A percentile compares a stretch with the other conserved stretches of the same genome.
phyloP scores from a whole-genome alignment of 1,139 yeast species.

The Fermentozyma sake region DNA sequence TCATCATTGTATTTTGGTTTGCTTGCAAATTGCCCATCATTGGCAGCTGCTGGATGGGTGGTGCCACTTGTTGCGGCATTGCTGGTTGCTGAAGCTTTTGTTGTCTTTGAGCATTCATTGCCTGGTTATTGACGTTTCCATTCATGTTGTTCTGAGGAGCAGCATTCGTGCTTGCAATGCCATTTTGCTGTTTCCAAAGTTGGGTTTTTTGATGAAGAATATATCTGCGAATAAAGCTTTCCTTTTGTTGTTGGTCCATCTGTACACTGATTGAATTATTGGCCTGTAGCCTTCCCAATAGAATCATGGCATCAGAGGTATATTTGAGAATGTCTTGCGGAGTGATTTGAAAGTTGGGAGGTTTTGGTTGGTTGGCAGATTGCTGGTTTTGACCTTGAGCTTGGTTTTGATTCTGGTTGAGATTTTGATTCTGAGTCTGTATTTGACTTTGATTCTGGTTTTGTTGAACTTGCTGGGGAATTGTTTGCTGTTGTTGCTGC shows the following conservation, averaged over 20 bases:
- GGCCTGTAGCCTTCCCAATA: constrained; percentile 35
- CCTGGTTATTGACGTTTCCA: constrained; percentile 5
- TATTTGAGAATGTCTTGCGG: constrained; percentile 40
- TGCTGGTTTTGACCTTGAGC: too few relatives aligned
- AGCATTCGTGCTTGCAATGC: constrained; percentile 11
- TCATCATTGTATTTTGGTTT: constrained; percentile 15
- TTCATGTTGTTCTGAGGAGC: constrained; percentile 4
- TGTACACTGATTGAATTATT: constrained; percentile 34
- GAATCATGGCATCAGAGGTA: constrained; percentile 38
- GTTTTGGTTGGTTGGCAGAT: constrained; percentile 17
- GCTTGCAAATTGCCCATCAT: constrained; percentile 16
- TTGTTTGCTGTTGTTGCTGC: constrained; percentile 13
- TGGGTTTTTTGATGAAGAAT: constrained; percentile 39
- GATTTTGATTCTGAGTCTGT: constrained; percentile 13
- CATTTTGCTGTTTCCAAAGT: constrained; percentile 38
- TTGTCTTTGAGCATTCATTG: constrained; percentile 5
- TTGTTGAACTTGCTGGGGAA: constrained; percentile 11
- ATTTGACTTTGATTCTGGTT: constrained; percentile 9
- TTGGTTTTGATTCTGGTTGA: constrained; percentile 9
- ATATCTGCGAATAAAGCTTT: constrained; percentile 36
- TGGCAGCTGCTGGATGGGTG: constrained; percentile 17
- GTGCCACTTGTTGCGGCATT: constrained; percentile 4
- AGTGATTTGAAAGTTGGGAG: constrained; percentile 37
- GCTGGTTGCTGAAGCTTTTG: constrained; percentile 6
- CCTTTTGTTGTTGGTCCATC: constrained; percentile 34